These are phyloP conservation scores for Globisporangium ultimum DNA, from an alignment of 352 stramenopile genomes.

Conservation along the genomic window DNA sequence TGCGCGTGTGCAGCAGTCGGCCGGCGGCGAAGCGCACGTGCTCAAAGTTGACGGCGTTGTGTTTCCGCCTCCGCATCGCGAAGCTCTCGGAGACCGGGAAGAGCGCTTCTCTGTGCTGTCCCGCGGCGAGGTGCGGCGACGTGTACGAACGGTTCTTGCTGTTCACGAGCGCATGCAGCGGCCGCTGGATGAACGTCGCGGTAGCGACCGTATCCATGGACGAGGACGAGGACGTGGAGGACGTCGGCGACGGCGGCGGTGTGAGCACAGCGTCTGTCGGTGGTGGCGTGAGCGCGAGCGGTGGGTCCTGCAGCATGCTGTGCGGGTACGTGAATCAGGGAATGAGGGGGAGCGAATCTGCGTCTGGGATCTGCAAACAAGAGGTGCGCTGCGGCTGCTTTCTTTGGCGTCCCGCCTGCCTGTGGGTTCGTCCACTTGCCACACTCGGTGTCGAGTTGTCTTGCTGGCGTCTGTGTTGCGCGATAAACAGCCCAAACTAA, in stretches of 20 bases:
- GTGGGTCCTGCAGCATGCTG: neutral
- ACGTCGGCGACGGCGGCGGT: neutral
- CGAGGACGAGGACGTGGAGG: neutral
- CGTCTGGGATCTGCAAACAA: too few species aligned
- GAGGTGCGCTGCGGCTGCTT: too few species aligned
- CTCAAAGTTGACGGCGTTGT: conserved; percentile 14
- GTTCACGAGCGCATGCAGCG: conserved; percentile 37
- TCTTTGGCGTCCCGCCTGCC: too few species aligned
- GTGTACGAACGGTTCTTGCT: conserved; percentile 58
- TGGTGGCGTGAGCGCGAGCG: neutral
- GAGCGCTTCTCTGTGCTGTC: conserved; percentile 14
- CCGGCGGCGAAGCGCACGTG: conserved; percentile 13
- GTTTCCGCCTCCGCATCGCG: conserved; percentile 10
- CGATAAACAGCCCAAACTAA: too few species aligned
- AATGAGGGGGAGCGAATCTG: neutral
- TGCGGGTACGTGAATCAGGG: neutral
- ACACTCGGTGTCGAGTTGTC: too few species aligned
- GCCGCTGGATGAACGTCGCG: conserved; percentile 17
- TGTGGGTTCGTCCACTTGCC: too few species aligned
- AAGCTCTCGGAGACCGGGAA: conserved; percentile 16
- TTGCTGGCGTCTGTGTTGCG: too few species aligned
- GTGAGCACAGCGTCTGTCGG: neutral
- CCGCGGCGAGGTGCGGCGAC: conserved; percentile 50
- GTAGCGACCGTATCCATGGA: neutral
- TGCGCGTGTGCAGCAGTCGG: conserved; percentile 24